phyloP scores from a whole-genome alignment of 2,329 filamentous ascomycete genomes.

The Calcarisporium arbuscula region DNA sequence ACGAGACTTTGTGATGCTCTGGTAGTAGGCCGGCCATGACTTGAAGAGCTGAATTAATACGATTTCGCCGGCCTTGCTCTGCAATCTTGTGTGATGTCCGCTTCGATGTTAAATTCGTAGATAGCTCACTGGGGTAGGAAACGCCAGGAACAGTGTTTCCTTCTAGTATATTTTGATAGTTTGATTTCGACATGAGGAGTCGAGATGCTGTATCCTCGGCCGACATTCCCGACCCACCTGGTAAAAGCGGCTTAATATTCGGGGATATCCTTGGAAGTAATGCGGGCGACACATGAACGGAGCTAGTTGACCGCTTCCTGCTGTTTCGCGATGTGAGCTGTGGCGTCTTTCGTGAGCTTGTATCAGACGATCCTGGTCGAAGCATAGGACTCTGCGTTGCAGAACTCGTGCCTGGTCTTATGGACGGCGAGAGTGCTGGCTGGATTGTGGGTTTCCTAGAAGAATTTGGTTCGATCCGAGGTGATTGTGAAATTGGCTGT shows the following conservation, averaged over 20 bases:
- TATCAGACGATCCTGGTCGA: conserved; percentile 39
- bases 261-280: conserved; percentile 85
- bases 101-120: conserved; percentile 91
- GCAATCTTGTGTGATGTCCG: conserved; percentile 97
- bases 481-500: conserved; percentile 30
- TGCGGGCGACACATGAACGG: conserved; percentile 77
- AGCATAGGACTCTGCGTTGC: conserved; percentile 63
- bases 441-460: conserved; percentile 47
- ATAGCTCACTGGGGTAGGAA: conserved; percentile 82
- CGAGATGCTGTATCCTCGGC: conserved; percentile 59
- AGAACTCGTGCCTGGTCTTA: conserved; percentile 39
- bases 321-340: conserved; percentile 49
- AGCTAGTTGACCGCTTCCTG: conserved; percentile 69
- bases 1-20: conserved; percentile 34
- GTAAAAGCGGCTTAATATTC: conserved; percentile 85
- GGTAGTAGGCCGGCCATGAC: conserved; percentile 89
- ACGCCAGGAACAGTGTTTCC: conserved; percentile 87
- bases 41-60: conserved; percentile 89
- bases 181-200: conserved; percentile 87
- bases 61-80: conserved; percentile 89
- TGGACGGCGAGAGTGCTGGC: conserved; percentile 41
- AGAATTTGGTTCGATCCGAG: conserved; percentile 28
- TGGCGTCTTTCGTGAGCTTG: conserved; percentile 46
- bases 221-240: conserved; percentile 46
- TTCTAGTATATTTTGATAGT: conserved; percentile 95